Evolutionary conservation across 805 yeast species (phyloP).

Genomic region (Pichia californica): DNA sequence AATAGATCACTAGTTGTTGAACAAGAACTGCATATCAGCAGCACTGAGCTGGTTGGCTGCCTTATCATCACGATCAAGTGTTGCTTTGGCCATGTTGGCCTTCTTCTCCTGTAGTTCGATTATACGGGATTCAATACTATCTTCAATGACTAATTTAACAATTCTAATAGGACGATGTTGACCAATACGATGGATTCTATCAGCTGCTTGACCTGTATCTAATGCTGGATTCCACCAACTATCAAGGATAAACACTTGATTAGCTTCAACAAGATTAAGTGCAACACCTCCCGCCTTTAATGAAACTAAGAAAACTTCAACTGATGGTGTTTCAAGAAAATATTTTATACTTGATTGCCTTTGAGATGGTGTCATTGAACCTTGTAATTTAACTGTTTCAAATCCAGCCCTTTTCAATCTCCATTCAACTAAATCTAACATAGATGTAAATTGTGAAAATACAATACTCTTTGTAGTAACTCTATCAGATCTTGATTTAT

Average conservation of each 20-base stretch:
- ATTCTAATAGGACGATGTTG: conserved; percentile 92
- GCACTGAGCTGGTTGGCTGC: conserved; percentile 88
- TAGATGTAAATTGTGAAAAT: conserved; percentile 82
- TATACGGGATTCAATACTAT: conserved; percentile 92
- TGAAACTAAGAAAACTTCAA: conserved; percentile 90
- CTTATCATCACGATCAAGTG: conserved; percentile 85
- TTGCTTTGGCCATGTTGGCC: conserved; percentile 97
- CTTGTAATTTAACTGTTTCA: conserved; percentile 88
- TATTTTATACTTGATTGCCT: conserved; percentile 85
- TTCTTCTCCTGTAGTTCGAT: conserved; percentile 95
- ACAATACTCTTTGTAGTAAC: conserved; percentile 93
- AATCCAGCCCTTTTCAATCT: conserved; percentile 91
- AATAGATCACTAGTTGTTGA: conserved; percentile 65
- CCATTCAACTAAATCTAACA: conserved; percentile 97
- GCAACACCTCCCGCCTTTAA: conserved; percentile 99
- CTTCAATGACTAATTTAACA: conserved; percentile 90
- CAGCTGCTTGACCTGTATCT: conserved; percentile 94
- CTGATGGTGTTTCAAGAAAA: conserved; percentile 87
- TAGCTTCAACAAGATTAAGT: conserved; percentile 90
- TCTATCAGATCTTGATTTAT: conserved; percentile 75
- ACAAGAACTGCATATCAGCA: conserved; percentile 90
- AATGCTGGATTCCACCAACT: conserved; percentile 99
- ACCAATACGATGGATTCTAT: conserved; percentile 95
- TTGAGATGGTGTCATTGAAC: conserved; percentile 95
- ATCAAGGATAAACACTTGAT: conserved; percentile 90